Conservation (phyloP, 257 asterid species). For the Jaltomata sinuosa region DNA sequence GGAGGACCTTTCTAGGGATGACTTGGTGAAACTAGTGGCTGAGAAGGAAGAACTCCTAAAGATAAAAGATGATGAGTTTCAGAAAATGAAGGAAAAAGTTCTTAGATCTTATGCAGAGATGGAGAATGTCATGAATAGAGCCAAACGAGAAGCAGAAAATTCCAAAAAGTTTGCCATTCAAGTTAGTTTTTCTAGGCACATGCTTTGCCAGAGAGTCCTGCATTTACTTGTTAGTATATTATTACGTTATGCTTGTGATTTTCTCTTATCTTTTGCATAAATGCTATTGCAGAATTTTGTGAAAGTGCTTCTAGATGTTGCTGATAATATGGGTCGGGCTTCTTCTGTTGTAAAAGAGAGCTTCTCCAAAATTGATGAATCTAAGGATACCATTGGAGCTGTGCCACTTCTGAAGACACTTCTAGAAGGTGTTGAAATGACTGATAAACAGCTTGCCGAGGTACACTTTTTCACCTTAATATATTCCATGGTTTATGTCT, state of each 20-base stretch:
- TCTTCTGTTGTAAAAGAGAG: conserved; percentile 81
- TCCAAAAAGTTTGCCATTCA: conserved; percentile 78
- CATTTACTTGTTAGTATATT: background rate
- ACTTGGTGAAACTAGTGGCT: conserved; percentile 55
- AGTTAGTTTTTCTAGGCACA: conserved; percentile 24
- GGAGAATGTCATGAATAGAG: conserved; percentile 76
- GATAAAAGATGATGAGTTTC: conserved; percentile 47
- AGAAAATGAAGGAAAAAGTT: conserved; percentile 58
- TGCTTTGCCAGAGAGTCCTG: background rate
- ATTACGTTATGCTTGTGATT: background rate
- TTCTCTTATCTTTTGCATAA: background rate
- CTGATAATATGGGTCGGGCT: conserved; percentile 82
- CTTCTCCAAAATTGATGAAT: conserved; percentile 54
- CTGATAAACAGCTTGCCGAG: conserved; percentile 93
- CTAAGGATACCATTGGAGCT: conserved; percentile 61
- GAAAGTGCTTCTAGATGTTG: conserved; percentile 67
- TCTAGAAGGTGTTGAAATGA: conserved; percentile 96
- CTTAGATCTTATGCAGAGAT: conserved; percentile 67
- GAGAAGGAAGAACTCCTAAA: conserved; percentile 58
- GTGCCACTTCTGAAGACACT: conserved; percentile 74
- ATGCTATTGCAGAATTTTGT: conserved; percentile 64
- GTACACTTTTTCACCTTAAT: conserved; percentile 18
- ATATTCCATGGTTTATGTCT: background rate
- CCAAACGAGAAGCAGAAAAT: conserved; percentile 76
- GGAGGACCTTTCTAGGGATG: conserved; percentile 65